A percentile compares a stretch with the other conserved stretches of the same genome.
Evolutionary conservation across 2,329 filamentous ascomycete genomes (phyloP).

Genomic region (Ophiostoma ulmi): DNA sequence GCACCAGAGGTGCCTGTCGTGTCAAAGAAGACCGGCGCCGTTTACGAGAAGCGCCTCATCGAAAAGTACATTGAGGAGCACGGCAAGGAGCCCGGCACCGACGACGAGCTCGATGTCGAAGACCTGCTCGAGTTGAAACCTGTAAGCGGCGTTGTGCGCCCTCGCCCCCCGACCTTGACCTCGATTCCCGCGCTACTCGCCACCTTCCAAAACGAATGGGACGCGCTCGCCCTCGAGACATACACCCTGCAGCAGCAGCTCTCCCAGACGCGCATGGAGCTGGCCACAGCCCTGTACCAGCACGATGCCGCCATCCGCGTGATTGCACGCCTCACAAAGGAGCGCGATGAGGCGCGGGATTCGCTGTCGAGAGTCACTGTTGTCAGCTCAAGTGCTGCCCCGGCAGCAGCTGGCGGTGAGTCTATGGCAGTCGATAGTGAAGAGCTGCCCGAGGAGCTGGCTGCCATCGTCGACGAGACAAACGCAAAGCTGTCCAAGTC

Average conservation of each 20-base stretch:
- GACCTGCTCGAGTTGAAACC: slow-evolving; percentile 87
- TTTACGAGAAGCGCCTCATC: slow-evolving; percentile 93
- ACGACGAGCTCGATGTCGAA: slow-evolving; percentile 73
- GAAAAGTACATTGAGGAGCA: slow-evolving; percentile 92
- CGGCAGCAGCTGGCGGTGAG: slow-evolving; percentile 57
- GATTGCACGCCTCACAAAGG: slow-evolving; percentile 82
- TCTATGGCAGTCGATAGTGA: slow-evolving; percentile 89
- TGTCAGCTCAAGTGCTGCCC: slow-evolving; percentile 36
- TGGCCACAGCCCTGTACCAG: slow-evolving; percentile 90
- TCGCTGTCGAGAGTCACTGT: slow-evolving; percentile 82
- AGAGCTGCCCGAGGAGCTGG: slow-evolving; percentile 65
- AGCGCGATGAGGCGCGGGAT: slow-evolving; percentile 87
- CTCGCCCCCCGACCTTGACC: slow-evolving; percentile 85
- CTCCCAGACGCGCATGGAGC: slow-evolving; percentile 83
- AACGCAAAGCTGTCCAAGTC: slow-evolving; percentile 80
- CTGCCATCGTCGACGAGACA: slow-evolving; percentile 70
- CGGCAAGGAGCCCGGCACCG: slow-evolving; percentile 80
- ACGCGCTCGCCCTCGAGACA: slow-evolving; percentile 83
- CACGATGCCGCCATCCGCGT: slow-evolving; percentile 95
- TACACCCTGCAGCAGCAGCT: slow-evolving; percentile 88
- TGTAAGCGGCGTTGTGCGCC: slow-evolving; percentile 68
- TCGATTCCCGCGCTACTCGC: slow-evolving; percentile 92
- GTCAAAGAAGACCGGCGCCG: slow-evolving; percentile 80
- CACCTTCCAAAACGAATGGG: slow-evolving; percentile 98
- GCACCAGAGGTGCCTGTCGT: slow-evolving; percentile 90